Evolutionary conservation across 805 yeast species (phyloP).

Genomic region (Wickerhamiella alocasiicola): DNA sequence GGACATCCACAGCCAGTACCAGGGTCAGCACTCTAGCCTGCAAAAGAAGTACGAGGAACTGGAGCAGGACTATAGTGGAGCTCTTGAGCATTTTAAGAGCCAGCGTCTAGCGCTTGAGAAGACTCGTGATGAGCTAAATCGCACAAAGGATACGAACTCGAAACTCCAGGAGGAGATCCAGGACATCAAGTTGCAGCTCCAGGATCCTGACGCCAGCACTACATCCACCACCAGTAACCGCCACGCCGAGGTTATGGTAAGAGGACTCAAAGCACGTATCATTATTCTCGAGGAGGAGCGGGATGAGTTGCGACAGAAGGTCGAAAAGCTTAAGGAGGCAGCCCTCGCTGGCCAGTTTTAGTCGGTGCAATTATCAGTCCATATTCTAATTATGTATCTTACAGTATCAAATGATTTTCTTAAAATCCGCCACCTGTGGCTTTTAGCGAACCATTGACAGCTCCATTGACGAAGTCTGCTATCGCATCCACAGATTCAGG

Average conservation of each 20-base stretch:
- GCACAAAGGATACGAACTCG: constrained; percentile 43
- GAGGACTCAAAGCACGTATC: constrained; percentile 75
- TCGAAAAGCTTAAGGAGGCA: constrained; percentile 25
- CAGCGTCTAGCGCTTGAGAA: constrained; percentile 61
- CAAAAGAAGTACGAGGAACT: constrained; percentile 29
- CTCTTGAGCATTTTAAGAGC: constrained; percentile 58
- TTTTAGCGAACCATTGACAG: too few relatives aligned
- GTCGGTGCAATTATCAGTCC: not conserved
- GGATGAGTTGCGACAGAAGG: constrained; percentile 41
- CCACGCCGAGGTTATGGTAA: constrained; percentile 61
- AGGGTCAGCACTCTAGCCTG: not conserved
- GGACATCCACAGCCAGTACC: not conserved
- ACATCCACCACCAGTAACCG: constrained; percentile 27
- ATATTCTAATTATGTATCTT: not conserved
- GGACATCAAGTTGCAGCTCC: constrained; percentile 42
- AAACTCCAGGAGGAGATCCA: constrained; percentile 54
- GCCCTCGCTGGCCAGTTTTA: constrained; percentile 17
- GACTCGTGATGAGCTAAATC: constrained; percentile 59
- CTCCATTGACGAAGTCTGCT: constrained; percentile 23
- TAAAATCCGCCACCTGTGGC: too few relatives aligned
- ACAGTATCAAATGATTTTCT: not conserved
- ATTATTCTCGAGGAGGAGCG: constrained; percentile 72
- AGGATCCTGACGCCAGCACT: constrained; percentile 26
- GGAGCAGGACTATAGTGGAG: constrained; percentile 59
- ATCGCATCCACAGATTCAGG: constrained; percentile 36